Evolutionary conservation across 345 rosid genomes (phyloP).

Genomic region (Hibiscus tridactylites): DNA sequence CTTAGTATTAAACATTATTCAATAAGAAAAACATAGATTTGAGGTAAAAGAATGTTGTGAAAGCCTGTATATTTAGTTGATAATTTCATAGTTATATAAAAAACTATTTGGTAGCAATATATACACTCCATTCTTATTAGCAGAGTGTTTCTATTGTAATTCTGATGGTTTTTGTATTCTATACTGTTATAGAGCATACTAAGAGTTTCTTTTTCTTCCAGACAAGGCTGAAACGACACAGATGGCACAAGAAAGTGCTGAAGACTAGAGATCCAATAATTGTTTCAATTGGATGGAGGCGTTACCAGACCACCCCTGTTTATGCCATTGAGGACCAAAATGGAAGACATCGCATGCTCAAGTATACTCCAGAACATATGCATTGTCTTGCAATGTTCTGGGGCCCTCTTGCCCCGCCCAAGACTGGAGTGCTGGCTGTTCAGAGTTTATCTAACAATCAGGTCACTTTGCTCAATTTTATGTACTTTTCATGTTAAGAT

Average conservation of each 20-base stretch:
- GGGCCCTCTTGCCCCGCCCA: conserved; percentile 97
- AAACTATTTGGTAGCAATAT: not conserved
- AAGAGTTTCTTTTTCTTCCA: conserved; percentile 19
- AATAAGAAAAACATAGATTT: not conserved
- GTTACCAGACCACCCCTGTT: conserved; percentile 80
- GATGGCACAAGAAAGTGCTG: conserved; percentile 89
- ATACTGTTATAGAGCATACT: not conserved
- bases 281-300: conserved; percentile 94
- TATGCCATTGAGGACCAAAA: conserved; percentile 76
- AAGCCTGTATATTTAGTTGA: not conserved
- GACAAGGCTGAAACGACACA: conserved; percentile 77
- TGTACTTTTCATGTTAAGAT: not conserved
- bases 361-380: conserved; percentile 94
- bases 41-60: not conserved
- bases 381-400: conserved; percentile 93
- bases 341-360: conserved; percentile 91
- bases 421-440: conserved; percentile 81
- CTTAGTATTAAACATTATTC: not conserved
- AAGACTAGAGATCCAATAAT: conserved; percentile 86
- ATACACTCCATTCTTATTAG: not conserved
- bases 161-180: not conserved
- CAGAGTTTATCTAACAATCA: conserved; percentile 71
- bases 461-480: conserved; percentile 31
- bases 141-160: not conserved
- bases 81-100: not conserved